Conservation (phyloP, 768 basidiomycete genomes). For the Tricholoma flavovirens region DNA sequence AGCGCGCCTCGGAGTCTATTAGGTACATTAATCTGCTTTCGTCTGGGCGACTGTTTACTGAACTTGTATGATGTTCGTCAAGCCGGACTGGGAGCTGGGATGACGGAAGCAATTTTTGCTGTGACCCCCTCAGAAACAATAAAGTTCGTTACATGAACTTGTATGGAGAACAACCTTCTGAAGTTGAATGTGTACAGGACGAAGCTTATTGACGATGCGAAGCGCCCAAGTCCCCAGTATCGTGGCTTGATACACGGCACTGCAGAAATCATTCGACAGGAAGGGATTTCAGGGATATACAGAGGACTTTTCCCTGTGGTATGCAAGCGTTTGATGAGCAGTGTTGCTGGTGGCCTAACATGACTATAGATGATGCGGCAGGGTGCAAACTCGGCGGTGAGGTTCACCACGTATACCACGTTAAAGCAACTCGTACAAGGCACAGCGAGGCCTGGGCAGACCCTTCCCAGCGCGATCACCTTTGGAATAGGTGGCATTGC, state of each 20-base stretch:
- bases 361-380: constrained; percentile 84
- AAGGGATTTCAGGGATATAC: constrained; percentile 83
- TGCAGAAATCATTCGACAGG: constrained; percentile 68
- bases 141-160: constrained; percentile 59
- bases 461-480: constrained; percentile 80
- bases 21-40: constrained; percentile 36
- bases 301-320: constrained; percentile 93
- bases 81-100: constrained; percentile 84
- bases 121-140: constrained; percentile 98
- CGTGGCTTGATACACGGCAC: constrained; percentile 87
- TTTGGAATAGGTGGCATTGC: constrained; percentile 94
- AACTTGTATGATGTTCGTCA: neutral
- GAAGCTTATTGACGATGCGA: constrained; percentile 93
- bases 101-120: constrained; percentile 89
- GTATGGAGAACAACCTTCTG: neutral
- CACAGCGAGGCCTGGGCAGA: constrained; percentile 74
- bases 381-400: constrained; percentile 94
- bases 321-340: neutral
- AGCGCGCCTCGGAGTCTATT: constrained; percentile 79
- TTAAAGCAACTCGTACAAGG: constrained; percentile 92
- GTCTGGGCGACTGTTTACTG: neutral
- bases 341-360: constrained; percentile 1
- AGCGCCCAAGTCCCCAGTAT: constrained; percentile 78
- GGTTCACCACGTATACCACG: constrained; percentile 93
- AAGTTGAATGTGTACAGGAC: constrained; percentile 49